phyloP scores from a whole-genome alignment of 2,329 filamentous ascomycete species.

The Pezicula carpinea region DNA sequence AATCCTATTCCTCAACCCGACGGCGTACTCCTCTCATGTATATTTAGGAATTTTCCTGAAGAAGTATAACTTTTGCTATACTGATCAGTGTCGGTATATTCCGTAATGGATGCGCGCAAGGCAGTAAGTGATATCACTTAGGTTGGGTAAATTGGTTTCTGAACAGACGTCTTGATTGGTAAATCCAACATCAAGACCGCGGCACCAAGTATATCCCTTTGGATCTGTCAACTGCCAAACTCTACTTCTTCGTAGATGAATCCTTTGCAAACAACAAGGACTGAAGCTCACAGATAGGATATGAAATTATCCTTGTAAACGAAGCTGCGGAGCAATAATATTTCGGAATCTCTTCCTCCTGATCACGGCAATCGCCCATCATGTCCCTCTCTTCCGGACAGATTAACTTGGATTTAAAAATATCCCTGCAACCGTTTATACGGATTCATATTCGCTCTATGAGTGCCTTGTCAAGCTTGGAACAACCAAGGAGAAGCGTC shows the following conservation, averaged over 20 bases:
- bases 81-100: too few relatives aligned
- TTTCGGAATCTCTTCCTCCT: constrained; percentile 13
- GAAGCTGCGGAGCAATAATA: background rate
- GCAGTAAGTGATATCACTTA: too few relatives aligned
- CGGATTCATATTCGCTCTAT: constrained; percentile 14
- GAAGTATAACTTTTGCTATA: too few relatives aligned
- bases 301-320: constrained; percentile 14
- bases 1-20: too few relatives aligned
- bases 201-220: constrained; percentile 3
- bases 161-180: too few relatives aligned
- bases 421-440: constrained; percentile 12
- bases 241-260: constrained; percentile 12
- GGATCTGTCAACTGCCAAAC: constrained; percentile 2
- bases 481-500: constrained; percentile 14
- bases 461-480: constrained; percentile 13
- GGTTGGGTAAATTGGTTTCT: too few relatives aligned
- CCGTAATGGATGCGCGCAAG: too few relatives aligned
- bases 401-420: background rate
- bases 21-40: too few relatives aligned
- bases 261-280: constrained; percentile 17
- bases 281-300: constrained; percentile 15
- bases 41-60: too few relatives aligned
- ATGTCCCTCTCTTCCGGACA: constrained; percentile 1
- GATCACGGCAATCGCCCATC: constrained; percentile 9
- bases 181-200: background rate